Percentiles rank a stretch among this genome's conserved stretches.
These are phyloP conservation scores for Abrus precatorius DNA, from an alignment of 306 rosid genomes.

Conservation along the genomic window DNA sequence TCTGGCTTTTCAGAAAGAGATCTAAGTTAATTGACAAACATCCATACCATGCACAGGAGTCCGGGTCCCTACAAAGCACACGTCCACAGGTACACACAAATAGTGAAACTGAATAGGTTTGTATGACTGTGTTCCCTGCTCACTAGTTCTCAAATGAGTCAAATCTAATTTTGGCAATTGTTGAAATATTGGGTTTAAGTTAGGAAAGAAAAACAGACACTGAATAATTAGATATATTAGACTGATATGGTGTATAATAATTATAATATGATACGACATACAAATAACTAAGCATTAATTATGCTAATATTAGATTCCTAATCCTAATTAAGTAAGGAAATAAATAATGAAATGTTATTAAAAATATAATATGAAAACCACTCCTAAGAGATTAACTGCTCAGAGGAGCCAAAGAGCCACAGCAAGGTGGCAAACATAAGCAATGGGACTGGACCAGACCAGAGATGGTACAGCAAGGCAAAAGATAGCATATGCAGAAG, in stretches of 20 bases:
- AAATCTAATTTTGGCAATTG: conserved; percentile 10
- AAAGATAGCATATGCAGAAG: no score
- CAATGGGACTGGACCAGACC: not conserved
- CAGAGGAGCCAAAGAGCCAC: not conserved
- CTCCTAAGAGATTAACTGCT: not conserved
- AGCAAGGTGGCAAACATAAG: not conserved
- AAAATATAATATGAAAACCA: not conserved
- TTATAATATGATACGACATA: no score
- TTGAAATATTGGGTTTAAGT: not conserved
- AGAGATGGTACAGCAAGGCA: no score
- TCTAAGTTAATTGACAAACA: conserved; percentile 19
- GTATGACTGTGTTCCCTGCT: not conserved
- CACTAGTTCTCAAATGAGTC: not conserved
- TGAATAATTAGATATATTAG: not conserved
- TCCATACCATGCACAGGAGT: not conserved
- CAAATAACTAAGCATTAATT: not conserved
- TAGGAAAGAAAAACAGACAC: not conserved
- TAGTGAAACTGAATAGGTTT: not conserved
- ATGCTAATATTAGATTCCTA: not conserved
- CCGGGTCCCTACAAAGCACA: not conserved
- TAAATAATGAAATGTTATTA: not conserved
- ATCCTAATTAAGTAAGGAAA: not conserved
- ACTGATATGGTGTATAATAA: not conserved
- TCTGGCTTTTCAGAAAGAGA: conserved; percentile 10
- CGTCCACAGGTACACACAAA: not conserved